Evolutionary conservation across 1,284 basidiomycete genomes (phyloP).

Genomic region (Boletus semigastroideus): DNA sequence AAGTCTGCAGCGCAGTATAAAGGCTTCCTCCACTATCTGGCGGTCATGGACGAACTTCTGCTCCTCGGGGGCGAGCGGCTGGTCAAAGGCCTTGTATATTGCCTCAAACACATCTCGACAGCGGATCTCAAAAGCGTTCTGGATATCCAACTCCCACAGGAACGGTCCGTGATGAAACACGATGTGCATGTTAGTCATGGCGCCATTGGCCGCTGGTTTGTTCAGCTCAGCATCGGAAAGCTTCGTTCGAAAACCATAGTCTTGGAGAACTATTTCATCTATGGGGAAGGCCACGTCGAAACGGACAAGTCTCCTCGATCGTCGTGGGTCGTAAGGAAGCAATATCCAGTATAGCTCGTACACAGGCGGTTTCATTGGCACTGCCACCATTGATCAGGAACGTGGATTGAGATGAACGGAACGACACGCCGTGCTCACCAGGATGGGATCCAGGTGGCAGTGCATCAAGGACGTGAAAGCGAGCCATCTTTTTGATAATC

Average conservation of each 20-base stretch:
- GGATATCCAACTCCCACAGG: conserved; percentile 45
- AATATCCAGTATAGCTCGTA: conserved; percentile 42
- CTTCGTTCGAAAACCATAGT: conserved; percentile 11
- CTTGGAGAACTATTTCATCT: conserved; percentile 25
- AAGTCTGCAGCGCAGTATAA: conserved; percentile 46
- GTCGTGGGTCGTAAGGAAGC: conserved; percentile 32
- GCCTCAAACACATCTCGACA: conserved; percentile 57
- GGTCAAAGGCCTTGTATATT: conserved; percentile 48
- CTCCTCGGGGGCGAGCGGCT: conserved; percentile 40
- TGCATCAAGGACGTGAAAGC: conserved; percentile 22
- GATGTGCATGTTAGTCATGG: conserved; percentile 39
- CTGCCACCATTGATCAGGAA: conserved; percentile 25
- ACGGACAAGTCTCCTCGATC: conserved; percentile 28
- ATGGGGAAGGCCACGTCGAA: conserved; percentile 32
- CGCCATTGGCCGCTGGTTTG: conserved; percentile 35
- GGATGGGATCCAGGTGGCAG: conserved; percentile 24
- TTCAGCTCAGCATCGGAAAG: conserved; percentile 32
- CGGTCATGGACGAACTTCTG: conserved; percentile 38
- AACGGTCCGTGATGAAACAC: conserved; percentile 31
- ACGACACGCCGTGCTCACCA: conserved; percentile 18
- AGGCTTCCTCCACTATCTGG: conserved; percentile 38
- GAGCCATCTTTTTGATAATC: conserved; percentile 21
- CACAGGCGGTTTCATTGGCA: conserved; percentile 26
- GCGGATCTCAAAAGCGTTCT: conserved; percentile 40
- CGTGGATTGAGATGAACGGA: background rate